Evolutionary conservation across 1,284 basidiomycete species (phyloP).

Genomic region (Ustilago xerochloae): DNA sequence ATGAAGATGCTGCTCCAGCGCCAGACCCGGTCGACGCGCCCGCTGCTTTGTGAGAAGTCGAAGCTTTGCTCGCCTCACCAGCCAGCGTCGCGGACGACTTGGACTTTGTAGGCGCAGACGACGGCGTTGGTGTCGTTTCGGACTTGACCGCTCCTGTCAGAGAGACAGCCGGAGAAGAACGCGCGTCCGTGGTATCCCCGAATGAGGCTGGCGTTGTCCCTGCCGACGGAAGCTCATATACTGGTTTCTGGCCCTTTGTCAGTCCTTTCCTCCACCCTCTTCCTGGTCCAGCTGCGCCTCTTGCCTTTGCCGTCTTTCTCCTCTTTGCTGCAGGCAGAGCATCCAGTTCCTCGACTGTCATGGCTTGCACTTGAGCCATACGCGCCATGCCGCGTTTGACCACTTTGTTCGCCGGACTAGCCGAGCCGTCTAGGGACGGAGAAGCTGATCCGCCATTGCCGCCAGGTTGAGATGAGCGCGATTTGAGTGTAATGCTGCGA

Average conservation of each 20-base stretch:
- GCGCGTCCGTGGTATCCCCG: constrained; percentile 29
- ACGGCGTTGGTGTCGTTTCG: constrained; percentile 17
- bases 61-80: background rate
- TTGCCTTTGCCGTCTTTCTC: constrained; percentile 60
- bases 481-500: constrained; percentile 39
- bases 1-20: background rate
- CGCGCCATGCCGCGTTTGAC: constrained; percentile 20
- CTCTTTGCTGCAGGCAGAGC: constrained; percentile 65
- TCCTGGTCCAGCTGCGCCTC: constrained; percentile 65
- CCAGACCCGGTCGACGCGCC: too few relatives aligned
- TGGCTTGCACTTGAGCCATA: constrained; percentile 27
- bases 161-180: constrained; percentile 11
- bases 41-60: too few relatives aligned
- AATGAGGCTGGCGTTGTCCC: constrained; percentile 47
- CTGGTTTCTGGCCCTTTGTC: constrained; percentile 65
- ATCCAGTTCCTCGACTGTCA: constrained; percentile 63
- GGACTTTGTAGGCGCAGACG: constrained; percentile 4
- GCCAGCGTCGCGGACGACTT: constrained; percentile 12
- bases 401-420: constrained; percentile 25
- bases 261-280: constrained; percentile 65
- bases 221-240: constrained; percentile 55
- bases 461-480: constrained; percentile 21
- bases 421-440: constrained; percentile 31
- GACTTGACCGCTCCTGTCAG: constrained; percentile 19
- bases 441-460: constrained; percentile 23